Evolutionary conservation across 2,329 filamentous ascomycete genomes (phyloP), one percentile per base, ranked within the genome.

Genomic region (Trichoderma harzianum): DNA sequence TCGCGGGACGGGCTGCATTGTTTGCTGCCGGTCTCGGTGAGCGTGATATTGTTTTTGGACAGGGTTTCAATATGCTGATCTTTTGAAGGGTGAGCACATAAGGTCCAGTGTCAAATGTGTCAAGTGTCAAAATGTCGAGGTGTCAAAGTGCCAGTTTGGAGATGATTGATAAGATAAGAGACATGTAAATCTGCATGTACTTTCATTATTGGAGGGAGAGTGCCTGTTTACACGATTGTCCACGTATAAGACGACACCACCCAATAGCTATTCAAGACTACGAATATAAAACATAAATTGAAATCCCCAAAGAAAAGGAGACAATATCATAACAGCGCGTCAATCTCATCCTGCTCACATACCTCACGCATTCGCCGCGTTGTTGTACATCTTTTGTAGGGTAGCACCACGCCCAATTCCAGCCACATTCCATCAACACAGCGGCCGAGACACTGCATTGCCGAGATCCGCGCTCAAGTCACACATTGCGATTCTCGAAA

Each of bases 1-100:
- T n/a, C 30, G 30, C 32, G 32, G 53, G 53, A 43, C 26, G 16
- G 32, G 14, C 18, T 43, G 34, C 57, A 53, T 69, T 69, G 51
- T 60, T 60, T 36, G 66, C 57, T 62, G 66, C 66, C 57, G 66
- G 66, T 69, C 28, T 62, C 57, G 66, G 57, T 69, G 66, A 26
- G 36, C 2, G n/a, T 24, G 47, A 53, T 53, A 16, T 36, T 14
- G 21, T 28, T 58, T 24, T n/a, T 67, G 21, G 10, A 5, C 16
- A n/a, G 28, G 28, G 28, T 53, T 24, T 7, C 47, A 21, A 53
- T 11, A 5, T 53, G 47, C 8, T 21, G n/a, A 24, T 51, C 8
- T 1, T 11, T 32, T 32, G 2, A 32, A 11, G 30, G 30, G 10
- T 32, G 8, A 32, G 30, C 10, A 32, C 30, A 32, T 32, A 11